Percentiles rank a stretch among this genome's conserved stretches.
phyloP scores from a whole-genome alignment of 352 stramenopile species.

The Phytopythium montanum region DNA sequence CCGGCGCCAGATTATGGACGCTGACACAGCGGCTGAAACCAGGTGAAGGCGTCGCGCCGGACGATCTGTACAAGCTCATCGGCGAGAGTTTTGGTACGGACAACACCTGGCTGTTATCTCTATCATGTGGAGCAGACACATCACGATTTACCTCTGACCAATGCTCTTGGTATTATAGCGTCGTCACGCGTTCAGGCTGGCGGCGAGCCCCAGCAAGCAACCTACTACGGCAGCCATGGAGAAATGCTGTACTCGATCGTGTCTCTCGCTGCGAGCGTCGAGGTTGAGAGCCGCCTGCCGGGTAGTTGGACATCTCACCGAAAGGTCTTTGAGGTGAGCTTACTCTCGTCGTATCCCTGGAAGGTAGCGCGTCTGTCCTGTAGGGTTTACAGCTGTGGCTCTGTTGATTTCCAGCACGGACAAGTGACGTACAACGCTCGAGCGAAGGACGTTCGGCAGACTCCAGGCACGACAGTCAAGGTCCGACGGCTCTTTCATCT shows the following conservation, averaged over 20 bases:
- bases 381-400: too few relatives aligned
- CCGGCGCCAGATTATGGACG: too few relatives aligned
- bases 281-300: slow-evolving; percentile 61
- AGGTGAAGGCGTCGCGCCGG: slow-evolving; percentile 62
- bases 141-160: too few relatives aligned
- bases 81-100: slow-evolving; percentile 40
- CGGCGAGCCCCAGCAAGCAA: not conserved
- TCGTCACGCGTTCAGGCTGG: slow-evolving; percentile 21
- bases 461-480: slow-evolving; percentile 43
- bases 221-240: slow-evolving; percentile 40
- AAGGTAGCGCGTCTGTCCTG: too few relatives aligned
- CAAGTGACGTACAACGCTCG: slow-evolving; percentile 56
- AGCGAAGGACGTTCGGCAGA: slow-evolving; percentile 27
- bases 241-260: slow-evolving; percentile 49
- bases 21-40: not conserved
- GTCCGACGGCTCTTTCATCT: slow-evolving; percentile 54
- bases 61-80: slow-evolving; percentile 44
- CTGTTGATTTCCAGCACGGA: slow-evolving; percentile 25
- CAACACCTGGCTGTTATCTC: not conserved
- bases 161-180: slow-evolving; percentile 17
- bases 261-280: slow-evolving; percentile 36
- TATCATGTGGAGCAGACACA: not conserved
- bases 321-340: slow-evolving; percentile 63
- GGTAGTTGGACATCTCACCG: slow-evolving; percentile 55
- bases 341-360: too few relatives aligned